Conservation (phyloP, 805 yeast species). For the Kodamaea laetipori region DNA sequence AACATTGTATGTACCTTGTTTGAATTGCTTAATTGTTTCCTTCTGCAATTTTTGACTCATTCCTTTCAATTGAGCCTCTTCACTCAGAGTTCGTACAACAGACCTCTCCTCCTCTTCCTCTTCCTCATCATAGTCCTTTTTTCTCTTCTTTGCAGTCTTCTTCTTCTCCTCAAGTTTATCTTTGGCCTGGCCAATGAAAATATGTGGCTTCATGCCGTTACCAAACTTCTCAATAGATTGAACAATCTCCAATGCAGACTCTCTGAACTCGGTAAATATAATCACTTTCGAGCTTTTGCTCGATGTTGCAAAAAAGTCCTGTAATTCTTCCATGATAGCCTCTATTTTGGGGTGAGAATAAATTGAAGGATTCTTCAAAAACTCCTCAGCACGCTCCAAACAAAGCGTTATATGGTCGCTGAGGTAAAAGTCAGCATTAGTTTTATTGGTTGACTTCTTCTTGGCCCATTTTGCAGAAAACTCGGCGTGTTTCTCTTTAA, state of each 20-base stretch:
- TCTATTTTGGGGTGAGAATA: constrained; percentile 76
- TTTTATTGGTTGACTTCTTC: constrained; percentile 62
- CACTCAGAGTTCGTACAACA: constrained; percentile 49
- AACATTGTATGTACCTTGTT: constrained; percentile 70
- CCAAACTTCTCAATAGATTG: constrained; percentile 52
- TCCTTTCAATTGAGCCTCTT: constrained; percentile 74
- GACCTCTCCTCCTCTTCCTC: constrained; percentile 36
- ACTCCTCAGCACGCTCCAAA: constrained; percentile 45
- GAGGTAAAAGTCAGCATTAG: constrained; percentile 62
- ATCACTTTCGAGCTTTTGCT: constrained; percentile 68
- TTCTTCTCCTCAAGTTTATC: constrained; percentile 65
- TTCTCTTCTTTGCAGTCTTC: constrained; percentile 42
- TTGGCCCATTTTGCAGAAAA: constrained; percentile 57
- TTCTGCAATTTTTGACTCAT: constrained; percentile 92
- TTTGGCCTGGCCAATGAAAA: constrained; percentile 90
- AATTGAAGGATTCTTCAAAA: constrained; percentile 39
- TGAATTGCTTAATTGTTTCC: constrained; percentile 72
- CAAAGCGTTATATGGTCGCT: constrained; percentile 50
- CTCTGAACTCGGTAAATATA: constrained; percentile 84
- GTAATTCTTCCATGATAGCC: constrained; percentile 56
- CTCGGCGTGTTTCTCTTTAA: constrained; percentile 57
- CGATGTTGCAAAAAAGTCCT: constrained; percentile 51
- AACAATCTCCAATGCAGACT: constrained; percentile 86
- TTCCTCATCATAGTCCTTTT: constrained; percentile 27
- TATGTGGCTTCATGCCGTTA: constrained; percentile 59